Evolutionary conservation across 225 moss, liverwort and hornwort genomes (phyloP), one percentile per base, ranked within the genome.

Genomic region (Takakia lepidozioides): DNA sequence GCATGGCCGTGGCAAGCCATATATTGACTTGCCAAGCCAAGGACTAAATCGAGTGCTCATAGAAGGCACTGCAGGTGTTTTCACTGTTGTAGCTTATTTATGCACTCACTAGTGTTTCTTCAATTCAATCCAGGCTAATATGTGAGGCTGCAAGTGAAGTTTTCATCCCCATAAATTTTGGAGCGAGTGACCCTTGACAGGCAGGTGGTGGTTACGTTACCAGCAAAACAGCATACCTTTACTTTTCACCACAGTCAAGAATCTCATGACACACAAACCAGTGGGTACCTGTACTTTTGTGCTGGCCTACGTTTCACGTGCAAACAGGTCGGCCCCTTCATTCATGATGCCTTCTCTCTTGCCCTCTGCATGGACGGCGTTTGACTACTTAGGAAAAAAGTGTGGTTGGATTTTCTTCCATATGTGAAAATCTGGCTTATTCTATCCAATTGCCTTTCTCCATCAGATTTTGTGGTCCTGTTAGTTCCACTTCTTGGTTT

Each of bases 281-380:
- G 50, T 60, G 49, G 71, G 79, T 19, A 39, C 72, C 40, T 74
- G 67, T 57, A 84, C 75, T 56, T 58, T 82, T 49, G 62, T 82
- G 25, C 56, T 93, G 17, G 93, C 75, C 29, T 89, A 93, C 23
- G 74, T 93, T 46, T 93, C 93, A 28, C 73, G 89, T 25, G 71
- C 73, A 25, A 76, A 61, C 49, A 93, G 89, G 89, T 89, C 63
- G 21, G 58, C 20, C 38, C 32, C 44, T 22, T 24, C 30, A 10
- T 30, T 19, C 29, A 14, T 27, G 15, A 5, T 29, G 3, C 10
- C 2, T 27, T 9, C 13, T 49, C 27, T 27, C 11, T 10, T 49
- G n/a, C n/a, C 27, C 25, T 24, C 11, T n/a, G n/a, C n/a, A n/a
- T n/a, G n/a, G n/a, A n/a, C n/a, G n/a, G n/a, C n/a, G n/a, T n/a